Evolutionary conservation across 805 yeast genomes (phyloP).

Genomic region (Grigorovia transvaalensis): DNA sequence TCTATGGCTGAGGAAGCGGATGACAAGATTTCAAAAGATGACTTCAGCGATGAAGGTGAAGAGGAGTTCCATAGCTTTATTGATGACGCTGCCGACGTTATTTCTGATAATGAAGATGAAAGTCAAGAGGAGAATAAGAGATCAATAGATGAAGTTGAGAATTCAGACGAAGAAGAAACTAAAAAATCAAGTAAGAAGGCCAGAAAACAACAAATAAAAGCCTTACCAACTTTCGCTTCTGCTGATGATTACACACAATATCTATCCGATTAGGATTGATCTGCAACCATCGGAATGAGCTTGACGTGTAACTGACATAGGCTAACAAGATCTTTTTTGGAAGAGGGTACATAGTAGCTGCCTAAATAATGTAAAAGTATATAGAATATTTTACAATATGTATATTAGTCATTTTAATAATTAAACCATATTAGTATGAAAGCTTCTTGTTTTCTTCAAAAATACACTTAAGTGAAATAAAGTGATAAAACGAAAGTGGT

Average conservation of each 20-base stretch:
- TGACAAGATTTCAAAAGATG: conserved; percentile 21
- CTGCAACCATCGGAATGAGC: too few relatives aligned
- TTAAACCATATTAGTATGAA: too few relatives aligned
- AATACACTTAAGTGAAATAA: too few relatives aligned
- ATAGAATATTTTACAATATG: too few relatives aligned
- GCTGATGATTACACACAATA: conserved; percentile 79
- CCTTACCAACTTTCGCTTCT: conserved; percentile 76
- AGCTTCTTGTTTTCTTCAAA: too few relatives aligned
- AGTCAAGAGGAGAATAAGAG: background rate
- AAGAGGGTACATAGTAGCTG: too few relatives aligned
- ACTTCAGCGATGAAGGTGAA: conserved; percentile 31
- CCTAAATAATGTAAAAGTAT: too few relatives aligned
- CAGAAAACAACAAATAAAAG: conserved; percentile 35
- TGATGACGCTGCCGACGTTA: conserved; percentile 23
- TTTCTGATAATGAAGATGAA: conserved; percentile 13
- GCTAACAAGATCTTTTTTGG: too few relatives aligned
- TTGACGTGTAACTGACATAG: too few relatives aligned
- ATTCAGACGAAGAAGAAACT: conserved; percentile 5
- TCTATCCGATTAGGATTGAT: conserved; percentile 20
- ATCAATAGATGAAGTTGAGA: background rate
- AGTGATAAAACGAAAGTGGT: too few relatives aligned
- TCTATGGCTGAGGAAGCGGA: conserved; percentile 29
- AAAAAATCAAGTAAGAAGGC: conserved; percentile 21
- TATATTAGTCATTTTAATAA: too few relatives aligned
- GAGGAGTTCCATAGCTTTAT: conserved; percentile 26